Percentiles rank a stretch among this genome's conserved stretches.
Evolutionary conservation across 129 eudicot species (phyloP).

Genomic region (Arctium minus): DNA sequence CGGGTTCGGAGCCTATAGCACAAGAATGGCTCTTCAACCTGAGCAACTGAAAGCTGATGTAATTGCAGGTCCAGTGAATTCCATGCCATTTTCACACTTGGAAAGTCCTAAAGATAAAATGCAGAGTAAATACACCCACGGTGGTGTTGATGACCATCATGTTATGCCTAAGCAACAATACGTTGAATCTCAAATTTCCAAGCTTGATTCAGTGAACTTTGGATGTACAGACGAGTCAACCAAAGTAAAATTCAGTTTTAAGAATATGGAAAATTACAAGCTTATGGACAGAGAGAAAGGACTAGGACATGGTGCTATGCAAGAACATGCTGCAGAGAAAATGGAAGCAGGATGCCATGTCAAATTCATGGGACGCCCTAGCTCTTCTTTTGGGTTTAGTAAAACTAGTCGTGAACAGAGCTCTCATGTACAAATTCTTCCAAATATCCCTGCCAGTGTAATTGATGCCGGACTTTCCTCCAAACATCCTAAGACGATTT

Average conservation of each 20-base stretch:
- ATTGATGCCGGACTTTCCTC: slow-evolving; percentile 17
- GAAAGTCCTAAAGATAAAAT: slow-evolving; percentile 24
- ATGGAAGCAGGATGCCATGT: slow-evolving; percentile 8
- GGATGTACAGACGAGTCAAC: slow-evolving; percentile 13
- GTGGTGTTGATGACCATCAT: slow-evolving; percentile 11
- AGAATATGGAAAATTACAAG: slow-evolving; percentile 15
- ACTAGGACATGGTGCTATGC: background rate
- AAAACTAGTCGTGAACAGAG: slow-evolving; percentile 7
- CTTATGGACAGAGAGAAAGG: slow-evolving; percentile 30
- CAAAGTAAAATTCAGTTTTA: background rate
- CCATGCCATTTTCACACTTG: slow-evolving; percentile 24
- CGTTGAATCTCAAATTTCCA: slow-evolving; percentile 32
- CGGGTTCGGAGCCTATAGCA: slow-evolving; percentile 34
- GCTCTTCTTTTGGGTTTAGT: slow-evolving; percentile 8
- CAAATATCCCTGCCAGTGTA: background rate
- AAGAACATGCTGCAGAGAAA: slow-evolving; percentile 16
- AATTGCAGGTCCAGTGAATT: slow-evolving; percentile 19
- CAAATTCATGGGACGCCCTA: slow-evolving; percentile 13
- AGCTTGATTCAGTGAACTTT: slow-evolving; percentile 19
- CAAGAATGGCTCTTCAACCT: slow-evolving; percentile 8
- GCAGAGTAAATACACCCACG: slow-evolving; percentile 13
- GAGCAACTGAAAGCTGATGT: slow-evolving; percentile 23
- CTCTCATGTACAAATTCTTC: background rate
- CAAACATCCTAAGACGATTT: slow-evolving; percentile 2
- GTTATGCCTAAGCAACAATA: slow-evolving; percentile 21